Evolutionary conservation across 2,329 filamentous ascomycete genomes (phyloP).

Genomic region (Emericellopsis cladophorae): DNA sequence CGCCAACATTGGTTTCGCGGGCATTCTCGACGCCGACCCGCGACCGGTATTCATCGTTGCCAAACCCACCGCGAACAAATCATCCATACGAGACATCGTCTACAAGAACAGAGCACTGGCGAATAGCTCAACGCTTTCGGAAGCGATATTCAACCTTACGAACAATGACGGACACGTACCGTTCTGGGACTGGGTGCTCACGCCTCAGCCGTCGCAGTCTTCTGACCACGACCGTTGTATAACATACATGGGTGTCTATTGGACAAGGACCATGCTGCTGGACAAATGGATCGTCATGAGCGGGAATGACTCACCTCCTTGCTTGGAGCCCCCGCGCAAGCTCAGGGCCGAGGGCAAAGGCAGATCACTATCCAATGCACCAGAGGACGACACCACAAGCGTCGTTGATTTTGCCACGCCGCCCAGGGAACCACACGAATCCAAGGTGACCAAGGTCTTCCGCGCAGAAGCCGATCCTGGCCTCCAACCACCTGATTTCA

Average conservation of each 20-base stretch:
- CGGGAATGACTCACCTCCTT: conserved; percentile 19
- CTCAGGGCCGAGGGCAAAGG: conserved; percentile 13
- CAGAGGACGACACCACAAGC: not conserved
- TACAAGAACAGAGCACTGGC: conserved; percentile 25
- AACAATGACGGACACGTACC: conserved; percentile 14
- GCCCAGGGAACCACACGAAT: not conserved
- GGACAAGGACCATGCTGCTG: conserved; percentile 22
- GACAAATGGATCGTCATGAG: conserved; percentile 24
- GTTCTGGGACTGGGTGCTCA: conserved; percentile 27
- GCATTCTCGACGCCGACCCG: conserved; percentile 26
- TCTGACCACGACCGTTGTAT: conserved; percentile 10
- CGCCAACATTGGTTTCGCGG: conserved; percentile 17
- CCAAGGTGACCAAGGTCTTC: conserved; percentile 11
- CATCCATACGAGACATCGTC: conserved; percentile 8
- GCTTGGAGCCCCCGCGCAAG: conserved; percentile 17
- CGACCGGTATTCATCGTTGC: conserved; percentile 27
- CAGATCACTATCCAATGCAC: conserved; percentile 6
- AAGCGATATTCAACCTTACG: conserved; percentile 15
- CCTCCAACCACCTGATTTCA: conserved; percentile 19
- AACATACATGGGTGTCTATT: conserved; percentile 17
- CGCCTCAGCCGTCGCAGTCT: conserved; percentile 4
- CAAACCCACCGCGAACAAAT: not conserved
- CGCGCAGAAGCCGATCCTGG: conserved; percentile 17
- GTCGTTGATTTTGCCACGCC: conserved; percentile 8
- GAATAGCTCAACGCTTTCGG: conserved; percentile 14